A percentile compares a stretch with the other conserved stretches of the same genome.
Evolutionary conservation across 2,329 filamentous ascomycete genomes (phyloP).

Genomic region (Venturia carpophila): DNA sequence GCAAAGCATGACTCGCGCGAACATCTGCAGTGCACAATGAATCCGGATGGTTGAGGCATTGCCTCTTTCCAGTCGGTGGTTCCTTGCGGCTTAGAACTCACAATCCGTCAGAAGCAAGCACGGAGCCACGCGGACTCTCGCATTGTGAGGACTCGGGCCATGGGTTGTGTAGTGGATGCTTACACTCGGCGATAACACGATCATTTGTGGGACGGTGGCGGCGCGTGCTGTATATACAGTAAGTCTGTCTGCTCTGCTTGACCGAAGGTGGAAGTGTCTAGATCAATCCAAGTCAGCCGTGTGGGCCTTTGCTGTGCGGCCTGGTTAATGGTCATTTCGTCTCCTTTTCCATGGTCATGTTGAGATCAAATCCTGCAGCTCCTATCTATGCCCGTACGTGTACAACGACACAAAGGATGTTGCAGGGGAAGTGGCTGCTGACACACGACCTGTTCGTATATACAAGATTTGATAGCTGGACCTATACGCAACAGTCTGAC

Average conservation of each 20-base stretch:
- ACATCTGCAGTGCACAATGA: no score
- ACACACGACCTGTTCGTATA: background rate
- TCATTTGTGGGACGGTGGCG: slow-evolving; percentile 7
- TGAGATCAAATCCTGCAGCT: no score
- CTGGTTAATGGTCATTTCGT: background rate
- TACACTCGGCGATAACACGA: slow-evolving; percentile 2
- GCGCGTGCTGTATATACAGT: no score
- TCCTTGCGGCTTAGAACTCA: background rate
- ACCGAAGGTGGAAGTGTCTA: no score
- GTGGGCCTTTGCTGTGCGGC: background rate
- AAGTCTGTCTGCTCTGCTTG: background rate
- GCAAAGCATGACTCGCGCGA: background rate
- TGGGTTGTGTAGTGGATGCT: background rate
- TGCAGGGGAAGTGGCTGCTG: no score
- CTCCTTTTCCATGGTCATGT: no score
- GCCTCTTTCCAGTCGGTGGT: no score
- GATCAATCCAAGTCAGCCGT: background rate
- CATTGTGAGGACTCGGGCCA: background rate
- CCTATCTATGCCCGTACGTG: no score
- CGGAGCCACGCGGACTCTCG: background rate
- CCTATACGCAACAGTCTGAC: background rate
- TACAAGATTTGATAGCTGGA: background rate
- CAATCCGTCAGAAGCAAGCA: background rate
- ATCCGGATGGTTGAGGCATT: no score
- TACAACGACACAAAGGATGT: no score